Evolutionary conservation across 1,284 basidiomycete species (phyloP).

Genomic region (Cryptococcus wingfieldii): DNA sequence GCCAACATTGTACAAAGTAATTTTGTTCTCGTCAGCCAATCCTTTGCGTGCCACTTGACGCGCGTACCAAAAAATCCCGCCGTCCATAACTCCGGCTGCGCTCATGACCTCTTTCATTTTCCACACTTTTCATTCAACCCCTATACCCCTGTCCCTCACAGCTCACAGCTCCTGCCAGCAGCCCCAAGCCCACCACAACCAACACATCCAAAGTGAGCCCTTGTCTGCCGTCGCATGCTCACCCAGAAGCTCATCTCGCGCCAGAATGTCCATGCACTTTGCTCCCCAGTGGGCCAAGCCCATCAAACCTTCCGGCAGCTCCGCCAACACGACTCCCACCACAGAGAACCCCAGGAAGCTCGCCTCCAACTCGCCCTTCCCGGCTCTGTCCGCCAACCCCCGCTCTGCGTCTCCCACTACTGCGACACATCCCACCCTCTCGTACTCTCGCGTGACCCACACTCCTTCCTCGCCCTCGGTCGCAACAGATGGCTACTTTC

Average conservation of each 20-base stretch:
- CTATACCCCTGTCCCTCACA: too few relatives aligned
- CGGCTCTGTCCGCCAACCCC: conserved; percentile 29
- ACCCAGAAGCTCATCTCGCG: neutral
- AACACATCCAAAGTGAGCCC: neutral
- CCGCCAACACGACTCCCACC: conserved; percentile 26
- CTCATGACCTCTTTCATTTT: neutral
- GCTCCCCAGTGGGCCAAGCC: conserved; percentile 48
- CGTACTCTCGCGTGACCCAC: conserved; percentile 60
- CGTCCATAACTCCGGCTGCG: too few relatives aligned
- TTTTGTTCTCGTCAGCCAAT: too few relatives aligned
- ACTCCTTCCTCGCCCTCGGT: conserved; percentile 50
- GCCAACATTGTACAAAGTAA: too few relatives aligned
- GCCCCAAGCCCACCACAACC: neutral
- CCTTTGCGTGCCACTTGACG: too few relatives aligned
- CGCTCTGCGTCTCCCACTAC: conserved; percentile 31
- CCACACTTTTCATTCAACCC: neutral
- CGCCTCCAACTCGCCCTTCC: conserved; percentile 39
- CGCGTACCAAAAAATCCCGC: too few relatives aligned
- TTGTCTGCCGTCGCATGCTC: neutral
- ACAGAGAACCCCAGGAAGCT: conserved; percentile 24
- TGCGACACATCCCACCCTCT: conserved; percentile 48
- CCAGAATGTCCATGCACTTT: conserved; percentile 48
- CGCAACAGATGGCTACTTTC: conserved; percentile 52
- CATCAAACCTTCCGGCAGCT: conserved; percentile 45
- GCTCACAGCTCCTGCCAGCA: neutral